Conservation (phyloP, 495 filamentous ascomycete species). For the Opeltia flavorubescens region DNA sequence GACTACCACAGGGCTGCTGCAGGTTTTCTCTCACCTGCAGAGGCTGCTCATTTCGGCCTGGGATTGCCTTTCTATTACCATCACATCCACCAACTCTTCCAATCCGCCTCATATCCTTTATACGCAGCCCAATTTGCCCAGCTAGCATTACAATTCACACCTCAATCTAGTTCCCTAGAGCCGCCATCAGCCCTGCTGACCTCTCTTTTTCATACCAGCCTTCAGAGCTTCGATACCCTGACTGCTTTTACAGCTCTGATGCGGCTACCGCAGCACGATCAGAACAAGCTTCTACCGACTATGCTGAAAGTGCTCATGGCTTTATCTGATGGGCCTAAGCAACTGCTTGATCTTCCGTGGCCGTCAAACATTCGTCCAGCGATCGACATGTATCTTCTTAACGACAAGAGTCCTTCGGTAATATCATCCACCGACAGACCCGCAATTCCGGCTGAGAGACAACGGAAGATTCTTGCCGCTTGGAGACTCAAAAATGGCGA, state of each 20-base stretch:
- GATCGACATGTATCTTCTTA: constrained; percentile 60
- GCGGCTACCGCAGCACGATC: constrained; percentile 54
- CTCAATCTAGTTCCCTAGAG: constrained; percentile 17
- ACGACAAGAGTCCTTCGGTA: not conserved
- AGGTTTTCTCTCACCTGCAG: constrained; percentile 54
- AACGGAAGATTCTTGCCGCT: constrained; percentile 72
- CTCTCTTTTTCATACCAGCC: constrained; percentile 67
- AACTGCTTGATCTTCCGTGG: constrained; percentile 63
- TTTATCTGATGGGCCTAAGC: constrained; percentile 46
- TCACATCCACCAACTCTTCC: constrained; percentile 72
- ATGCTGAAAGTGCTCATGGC: constrained; percentile 58
- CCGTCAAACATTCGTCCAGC: constrained; percentile 56
- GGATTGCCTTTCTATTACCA: constrained; percentile 75
- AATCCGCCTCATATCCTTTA: constrained; percentile 56
- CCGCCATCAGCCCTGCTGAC: constrained; percentile 54
- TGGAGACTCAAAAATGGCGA: constrained; percentile 75
- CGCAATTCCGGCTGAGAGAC: constrained; percentile 18
- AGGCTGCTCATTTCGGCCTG: constrained; percentile 56
- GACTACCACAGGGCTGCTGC: constrained; percentile 30
- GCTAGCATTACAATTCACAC: constrained; percentile 55
- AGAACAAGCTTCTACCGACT: constrained; percentile 45
- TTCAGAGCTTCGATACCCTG: constrained; percentile 63
- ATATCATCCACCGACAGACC: not conserved
- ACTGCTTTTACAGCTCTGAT: constrained; percentile 69
- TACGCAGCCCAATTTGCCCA: constrained; percentile 76